phyloP scores from a whole-genome alignment of 345 rosid genomes.

The Eucalyptus tenuipes region DNA sequence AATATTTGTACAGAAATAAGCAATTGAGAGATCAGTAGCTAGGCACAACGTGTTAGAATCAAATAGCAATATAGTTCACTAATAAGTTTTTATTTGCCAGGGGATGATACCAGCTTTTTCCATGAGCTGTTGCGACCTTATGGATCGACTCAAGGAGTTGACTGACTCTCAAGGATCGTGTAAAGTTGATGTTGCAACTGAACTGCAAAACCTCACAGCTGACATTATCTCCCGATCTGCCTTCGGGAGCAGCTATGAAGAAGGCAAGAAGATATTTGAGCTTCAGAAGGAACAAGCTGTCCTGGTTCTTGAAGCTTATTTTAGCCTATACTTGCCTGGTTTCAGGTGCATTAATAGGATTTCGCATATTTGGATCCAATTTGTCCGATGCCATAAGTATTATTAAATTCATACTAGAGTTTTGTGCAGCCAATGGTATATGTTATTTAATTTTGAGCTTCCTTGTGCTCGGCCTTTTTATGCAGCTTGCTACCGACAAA shows the following conservation, averaged over 20 bases:
- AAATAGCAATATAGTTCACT: not conserved
- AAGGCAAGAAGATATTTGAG: constrained; percentile 32
- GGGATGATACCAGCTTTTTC: constrained; percentile 23
- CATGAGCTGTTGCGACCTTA: constrained; percentile 19
- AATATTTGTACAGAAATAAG: not conserved
- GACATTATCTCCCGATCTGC: constrained; percentile 36
- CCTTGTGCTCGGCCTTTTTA: not conserved
- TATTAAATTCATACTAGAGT: not conserved
- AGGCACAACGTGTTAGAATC: not conserved
- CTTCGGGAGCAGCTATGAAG: constrained; percentile 39
- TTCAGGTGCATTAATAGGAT: constrained; percentile 12
- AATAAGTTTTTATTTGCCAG: not conserved
- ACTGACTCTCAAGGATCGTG: not conserved
- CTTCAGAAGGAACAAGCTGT: constrained; percentile 18
- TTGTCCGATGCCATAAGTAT: not conserved
- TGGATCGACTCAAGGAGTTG: constrained; percentile 25
- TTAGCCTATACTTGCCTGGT: constrained; percentile 32
- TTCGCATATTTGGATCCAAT: not conserved
- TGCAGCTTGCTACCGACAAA: constrained; percentile 36
- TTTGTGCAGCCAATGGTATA: not conserved
- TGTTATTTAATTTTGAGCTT: not conserved
- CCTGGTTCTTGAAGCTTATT: constrained; percentile 22
- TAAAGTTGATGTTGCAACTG: constrained; percentile 36
- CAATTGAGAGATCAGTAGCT: not conserved
- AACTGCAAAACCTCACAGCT: constrained; percentile 27